Evolutionary conservation across 1,284 basidiomycete species (phyloP).

Genomic region (Cystobasidiaceae sp.): DNA sequence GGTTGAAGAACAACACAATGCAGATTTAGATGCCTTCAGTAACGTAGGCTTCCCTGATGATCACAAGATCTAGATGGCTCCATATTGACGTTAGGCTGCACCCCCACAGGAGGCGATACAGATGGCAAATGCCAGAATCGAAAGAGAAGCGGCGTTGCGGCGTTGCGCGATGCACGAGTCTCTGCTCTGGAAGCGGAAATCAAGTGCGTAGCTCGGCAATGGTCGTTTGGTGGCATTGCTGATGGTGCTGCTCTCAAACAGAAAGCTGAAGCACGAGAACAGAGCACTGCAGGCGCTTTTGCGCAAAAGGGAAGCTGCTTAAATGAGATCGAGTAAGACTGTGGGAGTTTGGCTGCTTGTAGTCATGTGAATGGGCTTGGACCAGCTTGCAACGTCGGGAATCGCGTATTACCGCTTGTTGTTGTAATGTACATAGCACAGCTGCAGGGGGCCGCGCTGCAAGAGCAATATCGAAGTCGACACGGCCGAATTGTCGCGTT

Average conservation of each 20-base stretch:
- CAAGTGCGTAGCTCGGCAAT: background rate
- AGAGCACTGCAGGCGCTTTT: conserved; percentile 23
- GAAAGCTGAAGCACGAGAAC: conserved; percentile 15
- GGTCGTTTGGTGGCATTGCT: background rate
- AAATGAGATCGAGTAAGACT: too few species aligned
- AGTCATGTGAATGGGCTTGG: too few species aligned
- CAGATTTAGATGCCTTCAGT: conserved; percentile 15
- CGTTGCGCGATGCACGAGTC: conserved; percentile 6
- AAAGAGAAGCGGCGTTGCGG: conserved; percentile 13
- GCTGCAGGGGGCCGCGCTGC: background rate
- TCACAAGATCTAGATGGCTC: background rate
- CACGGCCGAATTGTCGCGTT: background rate
- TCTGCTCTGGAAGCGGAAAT: conserved; percentile 25
- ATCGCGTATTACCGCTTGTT: too few species aligned
- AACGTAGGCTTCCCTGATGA: background rate
- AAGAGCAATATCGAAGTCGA: background rate
- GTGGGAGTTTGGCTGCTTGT: too few species aligned
- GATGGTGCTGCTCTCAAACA: background rate
- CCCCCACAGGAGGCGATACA: conserved; percentile 11
- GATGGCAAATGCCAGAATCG: conserved; percentile 25
- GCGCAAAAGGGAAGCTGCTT: too few species aligned
- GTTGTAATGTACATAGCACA: background rate
- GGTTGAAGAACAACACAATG: background rate
- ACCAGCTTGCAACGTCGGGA: too few species aligned
- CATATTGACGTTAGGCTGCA: background rate